phyloP scores from a whole-genome alignment of 805 yeast species.

The Babjeviella inositovora region DNA sequence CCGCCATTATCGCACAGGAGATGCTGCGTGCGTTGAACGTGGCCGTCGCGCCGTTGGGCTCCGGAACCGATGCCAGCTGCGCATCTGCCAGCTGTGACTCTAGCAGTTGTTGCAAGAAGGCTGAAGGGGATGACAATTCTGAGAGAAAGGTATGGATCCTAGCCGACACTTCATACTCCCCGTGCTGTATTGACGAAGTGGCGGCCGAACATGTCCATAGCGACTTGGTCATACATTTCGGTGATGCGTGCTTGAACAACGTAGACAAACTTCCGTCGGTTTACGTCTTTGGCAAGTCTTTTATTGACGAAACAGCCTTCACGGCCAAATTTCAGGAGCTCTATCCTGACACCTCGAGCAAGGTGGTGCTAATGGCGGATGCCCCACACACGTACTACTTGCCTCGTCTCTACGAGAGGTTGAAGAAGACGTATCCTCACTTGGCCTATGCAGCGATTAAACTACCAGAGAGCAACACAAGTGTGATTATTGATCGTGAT shows the following conservation, averaged over 20 bases:
- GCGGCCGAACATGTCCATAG: constrained; percentile 89
- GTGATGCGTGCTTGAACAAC: constrained; percentile 84
- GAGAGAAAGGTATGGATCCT: constrained; percentile 51
- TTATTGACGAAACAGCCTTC: constrained; percentile 23
- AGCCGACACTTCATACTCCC: constrained; percentile 91
- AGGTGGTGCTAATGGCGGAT: constrained; percentile 58
- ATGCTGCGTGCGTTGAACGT: constrained; percentile 20
- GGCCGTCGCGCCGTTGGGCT: constrained; percentile 1
- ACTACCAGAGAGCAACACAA: constrained; percentile 5
- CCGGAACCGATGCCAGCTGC: constrained; percentile 2
- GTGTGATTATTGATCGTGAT: constrained; percentile 9
- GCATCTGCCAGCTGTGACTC: constrained; percentile 1
- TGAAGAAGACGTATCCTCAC: constrained; percentile 14
- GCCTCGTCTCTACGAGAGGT: constrained; percentile 13
- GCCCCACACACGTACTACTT: constrained; percentile 44
- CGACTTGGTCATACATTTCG: constrained; percentile 82
- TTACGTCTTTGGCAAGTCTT: constrained; percentile 65
- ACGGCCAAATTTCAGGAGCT: constrained; percentile 19
- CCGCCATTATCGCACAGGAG: constrained; percentile 49
- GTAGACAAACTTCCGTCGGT: constrained; percentile 58
- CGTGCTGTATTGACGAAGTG: constrained; percentile 94
- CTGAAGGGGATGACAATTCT: constrained; percentile 5
- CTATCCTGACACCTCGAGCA: constrained; percentile 20
- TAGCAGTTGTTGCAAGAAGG: constrained; percentile 2
- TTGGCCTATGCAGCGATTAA: constrained; percentile 19